Evolutionary conservation across 352 stramenopile species (phyloP), one percentile per base, ranked within the genome.

Genomic region (Pythium sukuiense): DNA sequence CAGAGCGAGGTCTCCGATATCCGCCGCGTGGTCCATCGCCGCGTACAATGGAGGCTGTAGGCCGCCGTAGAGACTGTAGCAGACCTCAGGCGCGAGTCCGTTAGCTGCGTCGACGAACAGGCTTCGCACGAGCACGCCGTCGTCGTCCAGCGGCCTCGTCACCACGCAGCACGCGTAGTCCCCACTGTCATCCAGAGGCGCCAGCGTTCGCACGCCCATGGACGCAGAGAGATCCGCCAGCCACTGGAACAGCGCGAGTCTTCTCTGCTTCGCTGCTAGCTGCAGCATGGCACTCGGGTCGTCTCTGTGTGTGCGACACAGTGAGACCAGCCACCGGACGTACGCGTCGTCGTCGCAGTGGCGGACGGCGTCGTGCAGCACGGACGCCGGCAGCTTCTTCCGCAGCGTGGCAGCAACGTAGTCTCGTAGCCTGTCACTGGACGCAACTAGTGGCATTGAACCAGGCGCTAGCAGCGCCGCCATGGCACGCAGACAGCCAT

Each of bases 1-100:
- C 13, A 69, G 26, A 1, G 2, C 30, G 1, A 69, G 14, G 46
- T 69, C 54, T 1, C 55, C 62, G 11, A 53, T 6, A 3, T 2
- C 29, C 24, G 55, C 62, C 12, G 62, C 62, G 27, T 37, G 55
- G 32, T 67, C 53, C 18, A 67, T 56, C 2, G 61, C 61, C 9
- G 61, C 37, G 24, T 61, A 67, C 6, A 59, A 7, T 16, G 32
- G 59, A 35, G 53, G 52, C 26, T 12, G 27, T 9, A 12, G 18
- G 5, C n/a, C 61, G 32, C 50, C 37, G 12, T 37, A 26, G n/a
- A 33, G 5, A 29, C 4, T 6, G 16, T 3, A 37, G 12, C 0
- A n/a, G n/a, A 14, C 5, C 1, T 30, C n/a, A 1, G 29, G 39
- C 1, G 53, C 61, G 29, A 55, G 26, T 1, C 61, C 53, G 41